Evolutionary conservation across 768 basidiomycete genomes (phyloP).

Genomic region (Suillus bovinus): DNA sequence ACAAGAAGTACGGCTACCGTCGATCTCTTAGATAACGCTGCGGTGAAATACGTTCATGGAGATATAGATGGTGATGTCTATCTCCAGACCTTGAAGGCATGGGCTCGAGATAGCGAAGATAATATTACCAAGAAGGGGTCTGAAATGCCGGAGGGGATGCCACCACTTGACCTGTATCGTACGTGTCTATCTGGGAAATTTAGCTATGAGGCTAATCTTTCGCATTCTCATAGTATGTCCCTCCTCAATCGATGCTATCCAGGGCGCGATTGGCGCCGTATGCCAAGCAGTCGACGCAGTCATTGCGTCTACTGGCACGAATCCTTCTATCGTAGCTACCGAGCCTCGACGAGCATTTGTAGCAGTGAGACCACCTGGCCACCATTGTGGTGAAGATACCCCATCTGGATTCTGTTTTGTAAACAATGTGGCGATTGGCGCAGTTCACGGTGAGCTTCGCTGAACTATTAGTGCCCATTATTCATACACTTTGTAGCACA

Average conservation of each 20-base stretch:
- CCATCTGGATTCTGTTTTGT: conserved; percentile 96
- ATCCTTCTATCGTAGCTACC: conserved; percentile 1
- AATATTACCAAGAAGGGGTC: conserved; percentile 62
- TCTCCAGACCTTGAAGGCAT: conserved; percentile 59
- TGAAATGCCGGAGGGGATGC: conserved; percentile 72
- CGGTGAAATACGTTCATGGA: conserved; percentile 75
- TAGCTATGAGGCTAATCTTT: neutral
- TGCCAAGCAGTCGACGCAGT: conserved; percentile 87
- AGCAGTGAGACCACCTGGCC: conserved; percentile 86
- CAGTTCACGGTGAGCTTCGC: conserved; percentile 73
- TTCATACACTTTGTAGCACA: conserved; percentile 57
- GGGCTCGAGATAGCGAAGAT: conserved; percentile 58
- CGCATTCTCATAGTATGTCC: conserved; percentile 61
- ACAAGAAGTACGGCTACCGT: conserved; percentile 51
- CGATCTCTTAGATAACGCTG: conserved; percentile 57
- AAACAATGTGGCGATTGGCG: conserved; percentile 89
- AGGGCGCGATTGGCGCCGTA: conserved; percentile 79
- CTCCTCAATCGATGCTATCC: conserved; percentile 71
- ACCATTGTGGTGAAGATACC: conserved; percentile 89
- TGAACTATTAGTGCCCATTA: neutral
- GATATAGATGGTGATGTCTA: conserved; percentile 68
- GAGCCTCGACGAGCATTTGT: conserved; percentile 66
- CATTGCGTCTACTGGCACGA: conserved; percentile 29
- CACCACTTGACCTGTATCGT: conserved; percentile 87
- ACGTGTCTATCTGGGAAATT: conserved; percentile 26